Conservation (phyloP, 1,284 basidiomycete genomes). For the Peniophora sp. region DNA sequence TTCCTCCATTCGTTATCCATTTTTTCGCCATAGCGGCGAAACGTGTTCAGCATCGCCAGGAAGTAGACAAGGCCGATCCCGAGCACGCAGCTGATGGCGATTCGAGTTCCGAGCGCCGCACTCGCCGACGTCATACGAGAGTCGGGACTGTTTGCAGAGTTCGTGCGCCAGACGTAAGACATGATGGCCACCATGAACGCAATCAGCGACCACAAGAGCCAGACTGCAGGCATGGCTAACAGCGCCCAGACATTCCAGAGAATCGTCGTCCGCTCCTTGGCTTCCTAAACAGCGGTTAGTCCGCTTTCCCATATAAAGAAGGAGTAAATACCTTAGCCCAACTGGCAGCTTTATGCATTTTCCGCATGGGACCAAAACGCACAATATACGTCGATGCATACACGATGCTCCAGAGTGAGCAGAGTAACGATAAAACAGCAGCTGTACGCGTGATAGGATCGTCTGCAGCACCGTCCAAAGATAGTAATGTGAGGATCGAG, state of each 20-base stretch:
- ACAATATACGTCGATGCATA: constrained; percentile 76
- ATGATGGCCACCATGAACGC: constrained; percentile 60
- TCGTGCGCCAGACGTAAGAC: constrained; percentile 66
- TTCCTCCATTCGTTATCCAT: not conserved
- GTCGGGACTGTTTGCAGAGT: constrained; percentile 23
- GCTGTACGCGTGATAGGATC: constrained; percentile 63
- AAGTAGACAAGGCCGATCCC: not conserved
- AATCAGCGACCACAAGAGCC: constrained; percentile 75
- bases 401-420: constrained; percentile 63
- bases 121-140: not conserved
- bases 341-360: constrained; percentile 64
- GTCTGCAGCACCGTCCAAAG: constrained; percentile 46
- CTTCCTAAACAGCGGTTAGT: constrained; percentile 36
- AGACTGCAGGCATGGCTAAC: constrained; percentile 64
- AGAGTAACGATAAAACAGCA: constrained; percentile 59
- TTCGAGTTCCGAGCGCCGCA: not conserved
- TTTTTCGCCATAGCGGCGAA: not conserved
- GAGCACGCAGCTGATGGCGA: not conserved
- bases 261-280: constrained; percentile 54
- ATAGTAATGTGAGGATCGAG: constrained; percentile 69
- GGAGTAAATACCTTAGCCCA: constrained; percentile 49
- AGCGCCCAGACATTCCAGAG: constrained; percentile 80
- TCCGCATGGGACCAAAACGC: constrained; percentile 68
- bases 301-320: not conserved
- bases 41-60: not conserved